Base-by-base conservation (phyloP, 306 rosid genomes). In the Sindora glabra region DNA sequence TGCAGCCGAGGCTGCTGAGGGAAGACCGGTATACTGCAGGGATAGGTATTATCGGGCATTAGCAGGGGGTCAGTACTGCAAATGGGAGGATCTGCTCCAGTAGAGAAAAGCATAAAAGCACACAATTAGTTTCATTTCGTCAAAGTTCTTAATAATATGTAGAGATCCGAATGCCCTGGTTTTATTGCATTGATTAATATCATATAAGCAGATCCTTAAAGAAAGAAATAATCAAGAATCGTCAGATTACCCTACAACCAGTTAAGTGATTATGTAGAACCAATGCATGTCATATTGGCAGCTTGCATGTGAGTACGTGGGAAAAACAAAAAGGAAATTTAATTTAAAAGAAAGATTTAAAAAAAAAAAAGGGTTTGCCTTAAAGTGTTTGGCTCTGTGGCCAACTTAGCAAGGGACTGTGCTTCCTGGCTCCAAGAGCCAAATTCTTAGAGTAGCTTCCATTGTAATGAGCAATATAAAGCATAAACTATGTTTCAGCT, bases 51-150 rank as follows among this genome's bases (percentile, higher is more conserved):
- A 92, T 71, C 89, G 95, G 59, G 97, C 94, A 59, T 77, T 92
- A 73, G 99, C 99, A 8, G 99, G 99, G 18, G 99, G 99, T 26
- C 99, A 89, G 54, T 92, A 86, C 77, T 92, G 95, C 97, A 92
- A 80, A 79, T 92, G 97, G 87, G 99, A 92, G 42, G 95, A 92
- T 67, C 77, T 89, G 59, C 45, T 82, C 40, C 83, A 82, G 86
- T 92, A 76, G 86, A 55, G 58, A 17, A 39, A 23, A 12, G 27
- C 40, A 22, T 18, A 34, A 27, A 57, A 44, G 61, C 62, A 67
- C 21, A 14, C 60, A 49, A 40, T 68, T 30, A 58, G 56, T 48
- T 42, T 60, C 61, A 60, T 49, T 54, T 55, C 55, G 61, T 23
- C 55, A 70, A 74, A 59, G 62, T 56, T 71, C 72, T 62, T 39